Conservation (phyloP, 192 early-diverging fungal genomes). For the Coemansia umbellata region DNA sequence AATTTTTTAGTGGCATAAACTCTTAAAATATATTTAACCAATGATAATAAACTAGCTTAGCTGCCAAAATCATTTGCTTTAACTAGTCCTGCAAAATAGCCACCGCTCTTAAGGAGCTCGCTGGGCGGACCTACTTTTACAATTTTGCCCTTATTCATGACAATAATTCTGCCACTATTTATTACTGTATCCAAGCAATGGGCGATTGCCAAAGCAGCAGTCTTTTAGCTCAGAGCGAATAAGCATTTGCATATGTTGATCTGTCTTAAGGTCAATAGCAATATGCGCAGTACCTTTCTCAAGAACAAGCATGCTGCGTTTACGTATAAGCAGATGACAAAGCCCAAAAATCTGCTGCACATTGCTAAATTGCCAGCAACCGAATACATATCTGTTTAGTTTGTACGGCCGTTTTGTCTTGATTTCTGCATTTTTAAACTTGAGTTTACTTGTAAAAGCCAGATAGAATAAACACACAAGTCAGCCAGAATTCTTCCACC, state of each 20-base stretch:
- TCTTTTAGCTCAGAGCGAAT: too few species aligned
- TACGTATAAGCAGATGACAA: constrained; percentile 51
- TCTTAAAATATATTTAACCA: not conserved
- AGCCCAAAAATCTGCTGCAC: constrained; percentile 58
- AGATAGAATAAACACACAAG: not conserved
- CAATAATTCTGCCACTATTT: too few species aligned
- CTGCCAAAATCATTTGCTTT: constrained; percentile 7
- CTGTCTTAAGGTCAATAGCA: constrained; percentile 41
- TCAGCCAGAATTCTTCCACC: not conserved
- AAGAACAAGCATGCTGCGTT: constrained; percentile 53
- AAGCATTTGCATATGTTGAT: not conserved
- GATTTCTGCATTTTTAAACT: not conserved
- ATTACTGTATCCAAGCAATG: too few species aligned
- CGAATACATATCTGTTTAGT: not conserved
- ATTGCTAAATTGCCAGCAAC: constrained; percentile 10
- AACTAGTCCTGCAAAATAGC: constrained; percentile 8
- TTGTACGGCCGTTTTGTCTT: not conserved
- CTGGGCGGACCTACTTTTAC: constrained; percentile 5
- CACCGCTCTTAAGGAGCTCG: not conserved
- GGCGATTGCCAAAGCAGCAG: too few species aligned
- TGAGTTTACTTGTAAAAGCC: not conserved
- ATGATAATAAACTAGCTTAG: too few species aligned
- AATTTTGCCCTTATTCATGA: too few species aligned
- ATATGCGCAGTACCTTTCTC: constrained; percentile 65
- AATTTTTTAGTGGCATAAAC: too few species aligned